A percentile compares a stretch with the other conserved stretches of the same genome.
Conservation (phyloP, 2,329 filamentous ascomycete species). For the Zarea fungicola region DNA sequence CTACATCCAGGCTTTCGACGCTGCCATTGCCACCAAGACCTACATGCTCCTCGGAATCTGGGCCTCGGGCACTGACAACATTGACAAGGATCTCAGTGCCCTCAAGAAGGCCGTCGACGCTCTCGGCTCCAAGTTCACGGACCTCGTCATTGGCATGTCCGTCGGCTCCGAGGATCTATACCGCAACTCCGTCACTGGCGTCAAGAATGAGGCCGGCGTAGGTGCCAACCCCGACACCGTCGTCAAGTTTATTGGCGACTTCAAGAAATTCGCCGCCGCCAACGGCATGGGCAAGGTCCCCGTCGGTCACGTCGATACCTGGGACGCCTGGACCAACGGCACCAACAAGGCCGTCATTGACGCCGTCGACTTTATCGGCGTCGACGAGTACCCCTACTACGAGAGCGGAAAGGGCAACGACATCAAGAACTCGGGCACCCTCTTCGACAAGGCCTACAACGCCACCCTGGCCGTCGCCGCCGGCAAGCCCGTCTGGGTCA, state of each 20-base stretch:
- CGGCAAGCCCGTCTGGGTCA: slow-evolving; percentile 55
- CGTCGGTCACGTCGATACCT: slow-evolving; percentile 65
- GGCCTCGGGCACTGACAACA: slow-evolving; percentile 51
- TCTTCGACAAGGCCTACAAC: slow-evolving; percentile 49
- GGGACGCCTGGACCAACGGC: slow-evolving; percentile 56
- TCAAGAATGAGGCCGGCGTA: slow-evolving; percentile 54
- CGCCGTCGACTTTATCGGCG: slow-evolving; percentile 59
- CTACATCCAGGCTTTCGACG: slow-evolving; percentile 76
- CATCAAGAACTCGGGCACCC: slow-evolving; percentile 48
- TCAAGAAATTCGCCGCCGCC: slow-evolving; percentile 50
- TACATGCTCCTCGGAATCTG: slow-evolving; percentile 61
- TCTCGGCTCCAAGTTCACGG: slow-evolving; percentile 46
- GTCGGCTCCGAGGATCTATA: slow-evolving; percentile 66
- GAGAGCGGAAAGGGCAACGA: slow-evolving; percentile 50
- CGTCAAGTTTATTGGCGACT: slow-evolving; percentile 61
- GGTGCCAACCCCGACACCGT: slow-evolving; percentile 56
- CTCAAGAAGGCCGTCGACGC: slow-evolving; percentile 50
- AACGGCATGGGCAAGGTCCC: slow-evolving; percentile 41
- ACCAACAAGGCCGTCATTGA: slow-evolving; percentile 56
- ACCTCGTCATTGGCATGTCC: slow-evolving; percentile 58
- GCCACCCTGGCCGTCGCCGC: slow-evolving; percentile 40
- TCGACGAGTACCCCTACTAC: slow-evolving; percentile 64
- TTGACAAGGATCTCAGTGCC: slow-evolving; percentile 55
- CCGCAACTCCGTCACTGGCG: slow-evolving; percentile 55
- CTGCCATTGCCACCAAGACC: slow-evolving; percentile 56